These are phyloP conservation scores for Plantago elongata DNA, from an alignment of 257 asterid genomes.

Conservation along the genomic window DNA sequence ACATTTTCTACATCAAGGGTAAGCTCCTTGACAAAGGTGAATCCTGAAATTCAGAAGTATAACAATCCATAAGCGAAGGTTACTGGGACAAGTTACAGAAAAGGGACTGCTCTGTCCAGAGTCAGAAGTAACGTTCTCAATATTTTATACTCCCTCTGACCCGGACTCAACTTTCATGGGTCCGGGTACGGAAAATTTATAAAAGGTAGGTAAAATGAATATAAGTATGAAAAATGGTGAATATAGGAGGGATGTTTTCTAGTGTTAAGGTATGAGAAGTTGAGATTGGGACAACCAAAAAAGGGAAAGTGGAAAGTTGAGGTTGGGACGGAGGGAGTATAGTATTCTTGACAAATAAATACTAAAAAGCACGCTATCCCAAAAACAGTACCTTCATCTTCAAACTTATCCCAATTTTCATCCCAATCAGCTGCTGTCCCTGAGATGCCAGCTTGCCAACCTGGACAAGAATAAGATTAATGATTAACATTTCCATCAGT, in stretches of 20 bases:
- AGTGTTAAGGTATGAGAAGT: no score
- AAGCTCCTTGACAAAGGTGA: slow-evolving; percentile 73
- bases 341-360: neutral
- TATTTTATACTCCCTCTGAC: no score
- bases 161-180: no score
- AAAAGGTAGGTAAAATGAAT: no score
- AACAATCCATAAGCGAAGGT: slow-evolving; percentile 9
- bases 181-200: no score
- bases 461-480: slow-evolving; percentile 13
- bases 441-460: slow-evolving; percentile 97
- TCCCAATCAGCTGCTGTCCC: slow-evolving; percentile 97
- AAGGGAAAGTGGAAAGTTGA: no score
- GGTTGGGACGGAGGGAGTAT: neutral
- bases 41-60: slow-evolving; percentile 44
- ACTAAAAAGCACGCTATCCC: neutral
- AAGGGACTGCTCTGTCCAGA: slow-evolving; percentile 1
- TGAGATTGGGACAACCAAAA: no score
- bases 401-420: slow-evolving; percentile 92
- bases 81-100: neutral
- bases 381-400: slow-evolving; percentile 69
- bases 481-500: no score
- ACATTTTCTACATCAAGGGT: slow-evolving; percentile 86
- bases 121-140: no score
- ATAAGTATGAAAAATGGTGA: no score
- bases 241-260: no score